Base-by-base conservation (phyloP, 169 alveolate species). In the Eimeria necatrix region DNA sequence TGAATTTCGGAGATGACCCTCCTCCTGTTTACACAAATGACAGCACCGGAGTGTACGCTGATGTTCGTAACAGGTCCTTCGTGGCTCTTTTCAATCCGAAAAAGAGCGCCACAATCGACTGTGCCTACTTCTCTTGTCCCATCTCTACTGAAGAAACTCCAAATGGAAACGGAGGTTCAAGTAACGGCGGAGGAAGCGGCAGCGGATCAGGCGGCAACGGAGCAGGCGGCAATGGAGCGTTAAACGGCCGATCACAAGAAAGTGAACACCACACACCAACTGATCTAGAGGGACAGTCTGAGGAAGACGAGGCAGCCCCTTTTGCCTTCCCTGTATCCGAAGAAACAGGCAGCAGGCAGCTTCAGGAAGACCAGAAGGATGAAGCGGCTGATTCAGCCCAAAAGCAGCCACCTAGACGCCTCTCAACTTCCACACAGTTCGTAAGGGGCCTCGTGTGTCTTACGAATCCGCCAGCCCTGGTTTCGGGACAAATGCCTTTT, bases 381-480 rank as follows among this genome's bases (percentile, higher is more conserved):
- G 41, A 32, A 32, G 41, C 41, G 41, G 3, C 41, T 32, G 41
- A 32, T 32, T 32, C 41, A 32, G 41, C 41, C 41, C 76, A 64
- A 14, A 14, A 0, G 4, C 53, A 52, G 41, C 53, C 81, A 3
- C 41, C 81, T 10, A 22, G 84, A 18, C 84, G 84, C 46, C 60
- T 73, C 10, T 0, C 84, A 16, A 32, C 46, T 5, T 4, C 60
- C 4, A 16, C 5, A 2, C 41, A 3, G 9, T 46, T 59, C 2
- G 60, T 73, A 14, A 41, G 60, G 4, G 9, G 60, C 84, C 84
- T 73, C 26, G 84, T 73, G 18, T 73, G 84, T 32, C 56, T 73
- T 59, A 73, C 84, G 41, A 73, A 73, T 46, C 84, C 84, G 16
- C 41, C 84, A 46, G 84, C 84, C 48, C 84, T 73, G 41, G 84